Evolutionary conservation across 1,284 basidiomycete species (phyloP).

Genomic region (Microbotryum silenes-acaulis): DNA sequence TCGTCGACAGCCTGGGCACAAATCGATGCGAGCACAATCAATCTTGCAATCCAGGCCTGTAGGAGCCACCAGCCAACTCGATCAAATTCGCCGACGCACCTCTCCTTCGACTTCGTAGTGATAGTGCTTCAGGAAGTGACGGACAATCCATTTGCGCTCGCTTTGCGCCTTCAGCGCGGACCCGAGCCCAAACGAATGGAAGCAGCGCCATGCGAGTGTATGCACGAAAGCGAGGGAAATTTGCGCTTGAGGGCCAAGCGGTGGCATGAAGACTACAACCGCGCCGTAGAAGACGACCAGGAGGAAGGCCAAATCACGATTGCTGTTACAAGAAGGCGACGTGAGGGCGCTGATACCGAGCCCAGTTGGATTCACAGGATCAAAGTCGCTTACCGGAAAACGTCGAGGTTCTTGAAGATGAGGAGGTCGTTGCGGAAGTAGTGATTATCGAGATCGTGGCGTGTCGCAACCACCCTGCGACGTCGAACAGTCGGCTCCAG

Average conservation of each 20-base stretch:
- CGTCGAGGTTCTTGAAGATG: conserved; percentile 71
- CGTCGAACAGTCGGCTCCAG: background rate
- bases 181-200: conserved; percentile 86
- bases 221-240: conserved; percentile 68
- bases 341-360: conserved; percentile 4
- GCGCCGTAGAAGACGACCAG: conserved; percentile 47
- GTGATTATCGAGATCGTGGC: conserved; percentile 81
- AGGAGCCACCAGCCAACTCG: background rate
- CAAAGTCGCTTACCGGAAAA: conserved; percentile 55
- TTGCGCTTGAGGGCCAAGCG: conserved; percentile 34
- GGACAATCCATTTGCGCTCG: conserved; percentile 76
- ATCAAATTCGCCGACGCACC: background rate
- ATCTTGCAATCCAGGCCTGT: background rate
- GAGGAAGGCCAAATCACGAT: conserved; percentile 52
- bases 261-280: conserved; percentile 15
- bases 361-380: conserved; percentile 1
- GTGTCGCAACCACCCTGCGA: conserved; percentile 45
- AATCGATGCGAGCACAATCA: background rate
- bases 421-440: conserved; percentile 87
- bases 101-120: conserved; percentile 50
- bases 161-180: conserved; percentile 74
- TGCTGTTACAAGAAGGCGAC: conserved; percentile 44
- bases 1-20: conserved; percentile 70
- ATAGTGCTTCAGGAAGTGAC: conserved; percentile 76
- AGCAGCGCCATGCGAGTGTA: conserved; percentile 73